Percentiles rank a stretch among this genome's conserved stretches.
Evolutionary conservation across 2,329 filamentous ascomycete genomes (phyloP).

Genomic region (Tympanopsis confertula): DNA sequence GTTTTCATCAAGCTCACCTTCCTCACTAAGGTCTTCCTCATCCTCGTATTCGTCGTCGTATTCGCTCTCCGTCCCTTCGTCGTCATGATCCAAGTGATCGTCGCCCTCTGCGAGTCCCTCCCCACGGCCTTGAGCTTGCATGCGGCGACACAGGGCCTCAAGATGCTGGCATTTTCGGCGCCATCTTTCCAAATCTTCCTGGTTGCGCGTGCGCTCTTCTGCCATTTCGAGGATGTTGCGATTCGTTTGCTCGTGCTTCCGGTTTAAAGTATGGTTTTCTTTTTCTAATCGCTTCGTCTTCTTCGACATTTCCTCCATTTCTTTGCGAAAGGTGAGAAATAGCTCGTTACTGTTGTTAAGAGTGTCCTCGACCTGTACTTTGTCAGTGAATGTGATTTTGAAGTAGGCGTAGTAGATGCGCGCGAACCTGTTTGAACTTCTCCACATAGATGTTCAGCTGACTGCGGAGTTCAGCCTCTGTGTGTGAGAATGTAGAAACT

Average conservation of each 20-base stretch:
- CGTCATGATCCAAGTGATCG: slow-evolving; percentile 44
- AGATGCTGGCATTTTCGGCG: slow-evolving; percentile 80
- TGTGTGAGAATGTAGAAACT: slow-evolving; percentile 90
- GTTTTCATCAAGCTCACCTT: slow-evolving; percentile 53
- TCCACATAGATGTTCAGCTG: slow-evolving; percentile 98
- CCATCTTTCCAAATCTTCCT: slow-evolving; percentile 43
- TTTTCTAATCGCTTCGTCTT: slow-evolving; percentile 95
- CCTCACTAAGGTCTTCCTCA: slow-evolving; percentile 48
- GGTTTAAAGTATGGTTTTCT: slow-evolving; percentile 81
- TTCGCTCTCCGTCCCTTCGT: slow-evolving; percentile 39
- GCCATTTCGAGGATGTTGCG: slow-evolving; percentile 96
- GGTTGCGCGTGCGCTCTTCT: slow-evolving; percentile 53
- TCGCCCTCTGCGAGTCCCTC: slow-evolving; percentile 50
- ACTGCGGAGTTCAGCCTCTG: slow-evolving; percentile 81
- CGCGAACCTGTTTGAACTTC: slow-evolving; percentile 93
- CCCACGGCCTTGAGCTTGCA: slow-evolving; percentile 87
- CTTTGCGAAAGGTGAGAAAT: slow-evolving; percentile 91
- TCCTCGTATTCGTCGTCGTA: slow-evolving; percentile 55
- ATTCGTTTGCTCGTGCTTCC: slow-evolving; percentile 87
- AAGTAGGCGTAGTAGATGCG: slow-evolving; percentile 1
- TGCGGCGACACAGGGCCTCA: slow-evolving; percentile 85
- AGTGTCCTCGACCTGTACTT: slow-evolving; percentile 84
- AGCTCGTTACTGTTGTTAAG: slow-evolving; percentile 97
- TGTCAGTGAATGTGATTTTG: slow-evolving; percentile 23
- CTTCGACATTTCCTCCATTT: slow-evolving; percentile 99